phyloP scores from a whole-genome alignment of 352 stramenopile genomes.

The Phytophthora ramorum region DNA sequence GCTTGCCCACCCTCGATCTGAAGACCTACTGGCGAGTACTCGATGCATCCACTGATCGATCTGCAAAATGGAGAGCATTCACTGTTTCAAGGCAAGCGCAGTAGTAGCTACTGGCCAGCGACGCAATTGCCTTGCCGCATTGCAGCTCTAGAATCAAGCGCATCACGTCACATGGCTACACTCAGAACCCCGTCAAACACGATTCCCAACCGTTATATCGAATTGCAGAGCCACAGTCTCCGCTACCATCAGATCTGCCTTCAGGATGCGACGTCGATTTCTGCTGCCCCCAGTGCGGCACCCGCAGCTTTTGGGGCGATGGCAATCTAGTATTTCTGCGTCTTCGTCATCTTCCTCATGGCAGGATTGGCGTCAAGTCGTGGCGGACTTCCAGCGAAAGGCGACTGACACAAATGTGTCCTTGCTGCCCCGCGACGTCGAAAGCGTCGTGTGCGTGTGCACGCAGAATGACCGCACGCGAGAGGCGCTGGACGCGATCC shows the following conservation, averaged over 20 bases:
- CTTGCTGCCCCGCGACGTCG: constrained; percentile 33
- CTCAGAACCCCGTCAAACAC: constrained; percentile 4
- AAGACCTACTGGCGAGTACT: not conserved
- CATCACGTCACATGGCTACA: constrained; percentile 7
- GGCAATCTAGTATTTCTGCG: not conserved
- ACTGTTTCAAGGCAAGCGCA: constrained; percentile 32
- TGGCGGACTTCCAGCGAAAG: constrained; percentile 57
- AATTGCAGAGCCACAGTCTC: constrained; percentile 13
- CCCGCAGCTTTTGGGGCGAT: constrained; percentile 7
- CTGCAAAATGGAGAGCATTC: constrained; percentile 3
- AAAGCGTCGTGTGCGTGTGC: constrained; percentile 47
- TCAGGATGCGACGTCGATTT: constrained; percentile 27
- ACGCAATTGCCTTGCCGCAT: constrained; percentile 18
- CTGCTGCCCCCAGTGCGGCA: constrained; percentile 3
- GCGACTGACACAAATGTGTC: constrained; percentile 21
- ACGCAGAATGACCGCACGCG: constrained; percentile 51
- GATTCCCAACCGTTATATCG: constrained; percentile 22
- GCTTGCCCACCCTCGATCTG: constrained; percentile 1
- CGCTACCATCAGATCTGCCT: constrained; percentile 8
- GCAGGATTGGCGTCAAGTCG: constrained; percentile 51
- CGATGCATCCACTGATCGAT: not conserved
- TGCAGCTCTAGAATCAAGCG: not conserved
- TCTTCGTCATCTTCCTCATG: not conserved
- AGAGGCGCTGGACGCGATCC: constrained; percentile 61
- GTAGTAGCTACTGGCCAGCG: constrained; percentile 16